Evolutionary conservation across 169 alveolate genomes (phyloP), one percentile per base, ranked within the genome.

Genomic region (Cyclospora cayetanensis): DNA sequence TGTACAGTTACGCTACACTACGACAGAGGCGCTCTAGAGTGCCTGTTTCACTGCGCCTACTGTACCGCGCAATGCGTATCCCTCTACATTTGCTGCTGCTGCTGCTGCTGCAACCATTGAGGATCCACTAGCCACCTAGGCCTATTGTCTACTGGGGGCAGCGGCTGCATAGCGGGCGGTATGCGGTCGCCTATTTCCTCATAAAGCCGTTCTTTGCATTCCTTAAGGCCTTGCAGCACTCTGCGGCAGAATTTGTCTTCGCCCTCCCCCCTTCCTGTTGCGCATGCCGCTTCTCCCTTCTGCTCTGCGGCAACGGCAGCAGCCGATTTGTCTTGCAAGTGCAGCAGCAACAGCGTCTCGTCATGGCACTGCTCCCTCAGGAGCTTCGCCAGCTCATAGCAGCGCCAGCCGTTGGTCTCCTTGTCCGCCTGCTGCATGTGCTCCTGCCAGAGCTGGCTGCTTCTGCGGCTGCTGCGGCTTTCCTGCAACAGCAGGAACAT

Each of bases 401-500:
- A 65, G 20, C 31, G n/a, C 76, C 76, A 65, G n/a, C 76, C 76
- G n/a, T 65, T n/a, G 9, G 76, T 65, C 37, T 65, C 76, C 31
- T 9, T 27, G 5, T 20, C 12, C 2, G 76, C 31, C 31, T 65
- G 76, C 76, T 65, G 76, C 76, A 65, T 65, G 39, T 65, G 76
- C 76, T 65, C 43, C 76, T 20, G 39, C 76, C 76, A 65, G 20
- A 65, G 76, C 76, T n/a, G n/a, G n/a, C n/a, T n/a, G n/a, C n/a
- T n/a, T n/a, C n/a, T n/a, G n/a, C n/a, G n/a, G n/a, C n/a, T n/a
- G n/a, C n/a, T 65, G 76, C 76, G 76, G 20, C 37, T 2, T 41
- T 65, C 43, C 76, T 65, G 76, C 76, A 65, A 41, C 76, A 65
- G 76, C 76, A 65, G 34, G 43, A 35, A n/a, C 76, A 65, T 41